phyloP scores from a whole-genome alignment of 177 flowering plant species.

The Vitis hybrid region DNA sequence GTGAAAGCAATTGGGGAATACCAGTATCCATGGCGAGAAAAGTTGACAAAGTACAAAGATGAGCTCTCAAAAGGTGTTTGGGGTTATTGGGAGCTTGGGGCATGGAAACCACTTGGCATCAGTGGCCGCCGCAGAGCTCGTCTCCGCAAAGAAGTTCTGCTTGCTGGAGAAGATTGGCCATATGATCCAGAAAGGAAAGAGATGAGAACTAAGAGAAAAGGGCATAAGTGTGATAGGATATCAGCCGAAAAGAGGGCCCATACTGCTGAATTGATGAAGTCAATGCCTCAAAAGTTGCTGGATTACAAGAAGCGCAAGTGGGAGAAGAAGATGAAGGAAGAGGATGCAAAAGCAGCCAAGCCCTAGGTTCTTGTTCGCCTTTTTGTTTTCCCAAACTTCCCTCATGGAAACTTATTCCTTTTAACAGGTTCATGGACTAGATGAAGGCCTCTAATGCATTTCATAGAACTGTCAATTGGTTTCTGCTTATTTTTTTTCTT shows the following conservation, averaged over 20 bases:
- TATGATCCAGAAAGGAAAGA: conserved; percentile 86
- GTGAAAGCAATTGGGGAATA: conserved; percentile 55
- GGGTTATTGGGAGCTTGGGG: conserved; percentile 94
- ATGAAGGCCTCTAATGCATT: too few species aligned
- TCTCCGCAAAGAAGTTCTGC: conserved; percentile 82
- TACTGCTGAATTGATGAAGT: conserved; percentile 79
- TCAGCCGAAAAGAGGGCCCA: conserved; percentile 78
- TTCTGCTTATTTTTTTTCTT: too few species aligned
- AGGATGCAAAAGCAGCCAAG: conserved; percentile 24
- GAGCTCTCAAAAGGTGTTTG: conserved; percentile 91
- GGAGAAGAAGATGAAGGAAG: conserved; percentile 81
- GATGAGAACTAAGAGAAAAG: conserved; percentile 83
- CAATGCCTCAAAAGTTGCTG: conserved; percentile 77
- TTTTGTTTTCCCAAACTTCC: too few species aligned
- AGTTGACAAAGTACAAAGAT: conserved; percentile 62
- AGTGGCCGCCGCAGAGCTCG: conserved; percentile 82
- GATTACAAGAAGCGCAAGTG: conserved; percentile 81
- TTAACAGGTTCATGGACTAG: too few species aligned
- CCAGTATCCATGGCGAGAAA: conserved; percentile 85
- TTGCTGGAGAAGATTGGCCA: conserved; percentile 89
- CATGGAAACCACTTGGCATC: conserved; percentile 79
- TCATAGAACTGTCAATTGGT: too few species aligned
- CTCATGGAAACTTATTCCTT: too few species aligned
- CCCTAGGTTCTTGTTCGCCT: too few species aligned
- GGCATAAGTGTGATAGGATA: conserved; percentile 81